Base-by-base conservation (phyloP, 2,329 filamentous ascomycete species). In the Ramichloridium luteum region DNA sequence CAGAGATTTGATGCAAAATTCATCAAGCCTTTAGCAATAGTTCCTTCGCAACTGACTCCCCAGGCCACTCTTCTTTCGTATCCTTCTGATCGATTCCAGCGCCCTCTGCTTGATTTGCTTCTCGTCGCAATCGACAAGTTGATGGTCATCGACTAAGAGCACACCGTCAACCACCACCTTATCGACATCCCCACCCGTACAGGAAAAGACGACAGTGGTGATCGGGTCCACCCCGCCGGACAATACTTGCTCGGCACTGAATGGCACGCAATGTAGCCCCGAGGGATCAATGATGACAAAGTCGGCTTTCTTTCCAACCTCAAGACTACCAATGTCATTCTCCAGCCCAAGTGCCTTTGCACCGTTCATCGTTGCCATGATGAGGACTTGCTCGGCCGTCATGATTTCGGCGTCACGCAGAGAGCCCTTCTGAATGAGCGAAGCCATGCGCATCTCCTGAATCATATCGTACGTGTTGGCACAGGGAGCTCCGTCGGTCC, bases 401-500 rank as follows among this genome's bases (percentile, higher is more conserved):
- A 68, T 48, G 1, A 55, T 39, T 0, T 48, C 52, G 2, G 67
- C 61, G 36, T 68, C 55, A 23, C 55, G 50, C 4, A 50, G 53
- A 2, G 41, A 34, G n/a, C 61, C 61, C 35, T 62, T 62, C 36
- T 70, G 66, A 14, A 70, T 46, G 6, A 69, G 60, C 1, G 55
- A 58, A 0, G 67, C 63, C 1, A 69, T 50, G 30, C 65, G 62
- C 63, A 68, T 69, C 48, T 70, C 65, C 27, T 61, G 61, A n/a
- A 70, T 43, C 47, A 69, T 57, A 37, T 68, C 65, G 43, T 64
- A 66, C 3, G 59, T 60, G 39, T 68, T 68, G 17, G 64, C 62
- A 44, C 65, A 70, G 0, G 67, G 66, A 1, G 65, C 66, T 0
- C 66, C 66, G 41, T 71, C 67, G 0, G 67, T 70, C 0, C 67